Evolutionary conservation across 2,329 filamentous ascomycete genomes (phyloP).

Genomic region (Fusarium buxicola): DNA sequence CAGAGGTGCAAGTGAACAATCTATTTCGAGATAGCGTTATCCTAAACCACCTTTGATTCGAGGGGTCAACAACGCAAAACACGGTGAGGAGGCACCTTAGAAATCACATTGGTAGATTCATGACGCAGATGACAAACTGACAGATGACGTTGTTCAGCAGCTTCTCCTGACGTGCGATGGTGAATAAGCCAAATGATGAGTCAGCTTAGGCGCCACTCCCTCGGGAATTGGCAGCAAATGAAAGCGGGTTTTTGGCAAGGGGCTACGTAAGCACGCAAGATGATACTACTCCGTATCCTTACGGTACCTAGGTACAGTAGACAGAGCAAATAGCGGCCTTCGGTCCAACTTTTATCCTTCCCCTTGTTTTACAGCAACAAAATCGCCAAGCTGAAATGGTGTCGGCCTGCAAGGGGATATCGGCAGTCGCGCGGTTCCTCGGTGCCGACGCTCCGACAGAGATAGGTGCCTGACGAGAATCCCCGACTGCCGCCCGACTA

Average conservation of each 20-base stretch:
- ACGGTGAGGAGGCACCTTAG: neutral
- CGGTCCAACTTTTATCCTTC: constrained; percentile 28
- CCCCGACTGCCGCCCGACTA: constrained; percentile 35
- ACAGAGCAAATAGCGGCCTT: neutral
- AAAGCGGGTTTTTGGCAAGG: no score
- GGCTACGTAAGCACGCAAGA: no score
- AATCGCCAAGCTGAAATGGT: no score
- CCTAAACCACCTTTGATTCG: no score
- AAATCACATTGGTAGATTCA: constrained; percentile 15
- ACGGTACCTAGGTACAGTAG: neutral
- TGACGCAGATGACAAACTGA: constrained; percentile 21
- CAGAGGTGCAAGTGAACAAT: neutral
- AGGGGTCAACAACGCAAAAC: neutral
- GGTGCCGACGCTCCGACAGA: constrained; percentile 33
- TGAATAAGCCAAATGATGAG: constrained; percentile 3
- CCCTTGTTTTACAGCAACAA: no score
- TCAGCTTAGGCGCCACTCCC: constrained; percentile 2
- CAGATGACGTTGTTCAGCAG: constrained; percentile 28
- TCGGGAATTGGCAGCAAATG: constrained; percentile 1
- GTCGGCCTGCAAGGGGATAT: neutral
- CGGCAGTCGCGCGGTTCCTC: constrained; percentile 39
- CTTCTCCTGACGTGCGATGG: neutral
- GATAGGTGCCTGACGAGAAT: neutral
- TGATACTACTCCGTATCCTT: constrained; percentile 13
- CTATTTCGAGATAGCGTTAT: no score